Evolutionary conservation across 2,329 filamentous ascomycete genomes (phyloP).

Genomic region (Fusarium subtropicale): DNA sequence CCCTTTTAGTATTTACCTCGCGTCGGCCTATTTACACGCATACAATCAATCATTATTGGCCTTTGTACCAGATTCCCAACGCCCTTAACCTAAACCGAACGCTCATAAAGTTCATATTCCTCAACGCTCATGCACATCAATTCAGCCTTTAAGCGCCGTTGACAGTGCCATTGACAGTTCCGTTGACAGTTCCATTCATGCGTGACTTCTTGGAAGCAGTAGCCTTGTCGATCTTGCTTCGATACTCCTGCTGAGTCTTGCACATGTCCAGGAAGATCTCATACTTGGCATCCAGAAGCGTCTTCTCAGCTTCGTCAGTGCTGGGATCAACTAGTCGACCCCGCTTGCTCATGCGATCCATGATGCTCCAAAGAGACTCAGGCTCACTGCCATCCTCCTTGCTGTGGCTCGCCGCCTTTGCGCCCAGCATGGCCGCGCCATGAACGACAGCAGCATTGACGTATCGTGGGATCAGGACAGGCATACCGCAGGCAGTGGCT

Average conservation of each 20-base stretch:
- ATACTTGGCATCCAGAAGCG: conserved; percentile 88
- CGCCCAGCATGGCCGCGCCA: conserved; percentile 97
- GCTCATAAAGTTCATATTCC: conserved; percentile 19
- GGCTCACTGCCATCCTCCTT: conserved; percentile 74
- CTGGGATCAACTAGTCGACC: conserved; percentile 85
- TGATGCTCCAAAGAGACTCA: conserved; percentile 93
- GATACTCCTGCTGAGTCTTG: conserved; percentile 83
- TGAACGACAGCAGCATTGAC: conserved; percentile 96
- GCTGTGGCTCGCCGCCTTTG: conserved; percentile 91
- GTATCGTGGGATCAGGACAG: conserved; percentile 92
- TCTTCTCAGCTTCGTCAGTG: conserved; percentile 77
- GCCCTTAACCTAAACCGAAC: conserved; percentile 25
- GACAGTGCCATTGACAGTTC: conserved; percentile 38
- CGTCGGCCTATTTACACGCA: conserved; percentile 13
- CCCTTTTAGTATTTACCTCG: conserved; percentile 5
- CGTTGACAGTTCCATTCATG: conserved; percentile 49
- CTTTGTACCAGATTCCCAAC: conserved; percentile 17
- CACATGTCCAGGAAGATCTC: conserved; percentile 96
- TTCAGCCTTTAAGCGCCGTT: conserved; percentile 44
- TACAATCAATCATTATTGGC: conserved; percentile 33
- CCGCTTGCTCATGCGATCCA: conserved; percentile 97
- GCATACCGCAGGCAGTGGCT: conserved; percentile 90
- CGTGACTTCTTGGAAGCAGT: conserved; percentile 55
- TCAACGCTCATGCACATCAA: background rate
- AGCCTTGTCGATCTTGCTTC: conserved; percentile 78